Percentiles rank a stretch among this genome's conserved stretches.
Conservation (phyloP, 2,329 filamentous ascomycete genomes). For the Fusarium incarnatum region DNA sequence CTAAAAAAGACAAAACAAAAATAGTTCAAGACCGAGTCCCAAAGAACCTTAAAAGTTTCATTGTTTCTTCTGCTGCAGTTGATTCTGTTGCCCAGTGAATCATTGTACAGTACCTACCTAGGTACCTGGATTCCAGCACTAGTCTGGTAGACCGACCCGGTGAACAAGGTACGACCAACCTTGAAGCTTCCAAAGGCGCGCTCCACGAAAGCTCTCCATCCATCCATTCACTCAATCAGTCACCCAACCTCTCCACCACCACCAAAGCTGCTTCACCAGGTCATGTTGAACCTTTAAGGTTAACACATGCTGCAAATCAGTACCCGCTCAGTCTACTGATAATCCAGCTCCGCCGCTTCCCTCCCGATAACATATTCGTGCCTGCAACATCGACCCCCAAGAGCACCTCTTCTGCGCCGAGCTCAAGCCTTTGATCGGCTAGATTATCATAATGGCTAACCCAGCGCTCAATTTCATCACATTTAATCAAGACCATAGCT, state of each 20-base stretch:
- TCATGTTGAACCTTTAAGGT: conserved; percentile 18
- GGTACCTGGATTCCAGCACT: not conserved
- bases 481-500: conserved; percentile 99
- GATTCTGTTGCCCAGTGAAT: not conserved
- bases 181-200: conserved; percentile 20
- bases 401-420: not conserved
- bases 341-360: conserved; percentile 8
- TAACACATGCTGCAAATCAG: conserved; percentile 21
- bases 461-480: conserved; percentile 96
- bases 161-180: not conserved
- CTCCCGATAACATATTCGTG: not conserved
- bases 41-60: not conserved
- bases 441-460: conserved; percentile 66
- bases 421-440: not conserved
- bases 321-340: not conserved
- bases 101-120: not conserved
- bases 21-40: not conserved
- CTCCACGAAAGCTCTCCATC: conserved; percentile 3
- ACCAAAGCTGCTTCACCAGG: conserved; percentile 26
- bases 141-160: not conserved
- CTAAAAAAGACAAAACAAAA: not conserved
- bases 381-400: not conserved
- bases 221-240: conserved; percentile 5
- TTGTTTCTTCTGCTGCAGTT: not conserved
- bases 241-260: conserved; percentile 43